Evolutionary conservation across 179 eudicot species (phyloP), one percentile per base, ranked within the genome.

Genomic region (Beta corolliflora): DNA sequence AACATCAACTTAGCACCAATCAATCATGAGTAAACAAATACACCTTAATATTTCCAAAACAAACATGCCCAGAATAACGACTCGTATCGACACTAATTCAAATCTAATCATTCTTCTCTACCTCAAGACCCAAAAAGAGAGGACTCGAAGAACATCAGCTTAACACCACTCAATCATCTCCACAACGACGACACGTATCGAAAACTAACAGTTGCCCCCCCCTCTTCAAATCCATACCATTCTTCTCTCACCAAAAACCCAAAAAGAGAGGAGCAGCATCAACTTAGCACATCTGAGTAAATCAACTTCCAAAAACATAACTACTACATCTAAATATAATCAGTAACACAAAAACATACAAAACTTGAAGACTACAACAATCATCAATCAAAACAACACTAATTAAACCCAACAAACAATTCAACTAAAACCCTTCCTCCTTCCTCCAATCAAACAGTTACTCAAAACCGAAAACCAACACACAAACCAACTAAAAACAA

Each of bases 211-310:
- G 48, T 18, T 71, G 71, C n/a, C 46, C 5, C 12, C 76, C 61
- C 5, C 12, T 67, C 61, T 23, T 16, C 44, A 41, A 46, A 66
- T 13, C 48, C n/a, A 10, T 13, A 25, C n/a, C 73, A 25, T 21
- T 64, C 15, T 19, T 72, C 45, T 66, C 50, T 7, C 16, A 21
- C 25, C 9, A 59, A 19, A 5, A 45, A 50, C 25, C 5, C 16
- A 8, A 55, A 59, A 45, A 29, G 23, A 12, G 3, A 36, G 41
- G 41, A 36, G 41, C 41, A 71, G 6, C 29, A 14, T 56, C 55
- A 48, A 63, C 23, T 21, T 11, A 65, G 18, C 75, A 65, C 64
- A 81, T 75, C 73, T 80, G 46, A 66, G 58, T n/a, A 52, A 63
- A 72, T 50, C 60, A 73, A 73, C 73, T 18, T n/a, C n/a, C 9